These are phyloP conservation scores for Ustilago lituana DNA, from an alignment of 1,284 basidiomycete genomes.

Conservation along the genomic window DNA sequence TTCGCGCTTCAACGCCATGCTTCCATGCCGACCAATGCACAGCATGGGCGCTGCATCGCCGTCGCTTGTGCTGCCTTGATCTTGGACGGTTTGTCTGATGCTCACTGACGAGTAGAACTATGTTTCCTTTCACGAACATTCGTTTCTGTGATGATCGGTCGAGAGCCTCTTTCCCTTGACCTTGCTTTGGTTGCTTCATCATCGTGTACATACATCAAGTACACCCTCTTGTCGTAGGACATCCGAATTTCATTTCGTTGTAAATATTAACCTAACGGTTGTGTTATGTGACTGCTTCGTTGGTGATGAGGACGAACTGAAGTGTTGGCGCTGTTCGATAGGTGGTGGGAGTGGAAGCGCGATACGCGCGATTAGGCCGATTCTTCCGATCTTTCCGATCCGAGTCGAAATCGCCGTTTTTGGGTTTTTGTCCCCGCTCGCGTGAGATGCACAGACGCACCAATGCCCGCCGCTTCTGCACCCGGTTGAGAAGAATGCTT, in stretches of 20 bases:
- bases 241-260: slow-evolving; percentile 17
- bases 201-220: background rate
- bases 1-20: slow-evolving; percentile 15
- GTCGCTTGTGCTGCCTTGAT: slow-evolving; percentile 18
- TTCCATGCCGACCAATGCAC: slow-evolving; percentile 18
- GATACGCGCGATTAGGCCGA: slow-evolving; percentile 22
- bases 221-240: background rate
- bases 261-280: slow-evolving; percentile 19
- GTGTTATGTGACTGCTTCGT: too few relatives aligned
- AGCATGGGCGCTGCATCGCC: slow-evolving; percentile 12
- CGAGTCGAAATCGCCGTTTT: too few relatives aligned
- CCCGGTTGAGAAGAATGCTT: too few relatives aligned
- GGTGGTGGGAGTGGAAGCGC: slow-evolving; percentile 11
- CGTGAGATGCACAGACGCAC: too few relatives aligned
- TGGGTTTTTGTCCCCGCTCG: too few relatives aligned
- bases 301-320: too few relatives aligned
- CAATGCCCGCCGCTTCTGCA: too few relatives aligned
- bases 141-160: background rate
- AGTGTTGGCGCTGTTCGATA: slow-evolving; percentile 30
- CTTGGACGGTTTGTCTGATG: too few relatives aligned
- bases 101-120: too few relatives aligned
- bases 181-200: slow-evolving; percentile 5
- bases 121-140: background rate
- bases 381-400: slow-evolving; percentile 21
- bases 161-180: too few relatives aligned